Evolutionary conservation across 1,284 basidiomycete genomes (phyloP), one percentile per base, ranked within the genome.

Genomic region (Boletus mariae): DNA sequence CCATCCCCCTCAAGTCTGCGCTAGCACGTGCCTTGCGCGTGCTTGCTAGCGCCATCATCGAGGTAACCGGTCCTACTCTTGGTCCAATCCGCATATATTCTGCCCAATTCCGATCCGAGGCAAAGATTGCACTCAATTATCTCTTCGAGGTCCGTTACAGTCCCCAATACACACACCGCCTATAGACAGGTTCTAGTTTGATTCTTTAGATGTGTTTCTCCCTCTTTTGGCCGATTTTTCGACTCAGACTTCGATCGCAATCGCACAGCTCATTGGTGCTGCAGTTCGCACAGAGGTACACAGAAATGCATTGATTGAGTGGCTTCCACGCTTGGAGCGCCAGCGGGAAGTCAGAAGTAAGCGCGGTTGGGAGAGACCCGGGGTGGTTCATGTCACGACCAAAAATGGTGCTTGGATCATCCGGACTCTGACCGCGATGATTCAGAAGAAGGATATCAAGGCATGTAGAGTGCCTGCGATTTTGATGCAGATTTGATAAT

Each of bases 361-460:
- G 51, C 75, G 87, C 1, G 85, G 87, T 2, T 90, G 88, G 86
- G 84, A 85, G 66, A 78, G 75, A 61, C 73, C 75, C 1, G 73
- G 77, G 1, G 57, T 70, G 8, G 63, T 69, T 15, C 66, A 65
- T 54, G 66, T 73, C 3, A 72, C 73, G 51, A 71, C 75, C 5
- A 71, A 73, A 28, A 71, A 75, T 13, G 81, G 83, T 7, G 80
- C 81, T 0, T 87, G 85, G 85, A 80, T 80, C 4, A 75, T 78
- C 2, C 72, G 79, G 45, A 74, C 75, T 23, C 60, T 90, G 28
- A 65, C 76, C 3, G 67, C 63, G 0, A 66, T 86, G 51, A 60
- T 86, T n/a, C 66, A 70, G 15, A 75, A 70, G 41, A 75, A 74
- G 53, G 81, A 87, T 57, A 59, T 65, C 49, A 87, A 86, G 74